These are phyloP conservation scores for Acanthamoeba castellanii DNA, from an alignment of 208 protist species.

Conservation along the genomic window DNA sequence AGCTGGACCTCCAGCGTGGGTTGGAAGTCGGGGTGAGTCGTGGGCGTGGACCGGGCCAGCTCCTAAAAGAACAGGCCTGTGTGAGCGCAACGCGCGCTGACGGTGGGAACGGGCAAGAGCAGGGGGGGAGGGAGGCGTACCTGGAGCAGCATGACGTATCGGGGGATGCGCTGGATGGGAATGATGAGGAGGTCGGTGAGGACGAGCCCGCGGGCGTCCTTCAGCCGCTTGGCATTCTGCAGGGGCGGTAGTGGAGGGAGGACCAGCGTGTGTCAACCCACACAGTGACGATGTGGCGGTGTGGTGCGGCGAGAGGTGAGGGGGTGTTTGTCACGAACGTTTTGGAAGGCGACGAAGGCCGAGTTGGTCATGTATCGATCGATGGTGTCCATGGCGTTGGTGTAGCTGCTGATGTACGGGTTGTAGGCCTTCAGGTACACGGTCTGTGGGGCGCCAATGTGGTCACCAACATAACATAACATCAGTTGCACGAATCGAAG, in stretches of 20 bases:
- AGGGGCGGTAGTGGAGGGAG: not conserved
- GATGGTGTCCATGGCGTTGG: conserved; percentile 55
- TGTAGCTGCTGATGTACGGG: conserved; percentile 50
- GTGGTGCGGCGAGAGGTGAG: not conserved
- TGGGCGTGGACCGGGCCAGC: conserved; percentile 2
- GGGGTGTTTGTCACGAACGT: not conserved
- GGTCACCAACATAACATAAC: not conserved
- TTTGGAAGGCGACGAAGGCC: conserved; percentile 31
- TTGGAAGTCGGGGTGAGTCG: conserved; percentile 34
- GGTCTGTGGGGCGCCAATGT: not conserved
- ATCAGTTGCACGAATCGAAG: no score
- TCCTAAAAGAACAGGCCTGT: not conserved
- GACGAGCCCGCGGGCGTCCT: conserved; percentile 9
- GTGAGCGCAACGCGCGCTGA: no score
- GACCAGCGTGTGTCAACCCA: not conserved
- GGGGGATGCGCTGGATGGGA: conserved; percentile 52
- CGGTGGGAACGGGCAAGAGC: not conserved
- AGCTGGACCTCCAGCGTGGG: not conserved
- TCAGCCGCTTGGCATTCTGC: conserved; percentile 1
- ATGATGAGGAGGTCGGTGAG: conserved; percentile 38
- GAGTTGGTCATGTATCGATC: not conserved
- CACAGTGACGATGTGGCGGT: no score
- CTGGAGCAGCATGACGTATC: conserved; percentile 44
- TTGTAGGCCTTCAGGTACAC: conserved; percentile 56
- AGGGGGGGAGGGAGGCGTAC: not conserved